Evolutionary conservation across 1,284 basidiomycete genomes (phyloP).

Genomic region (Clitocybe nebularis): DNA sequence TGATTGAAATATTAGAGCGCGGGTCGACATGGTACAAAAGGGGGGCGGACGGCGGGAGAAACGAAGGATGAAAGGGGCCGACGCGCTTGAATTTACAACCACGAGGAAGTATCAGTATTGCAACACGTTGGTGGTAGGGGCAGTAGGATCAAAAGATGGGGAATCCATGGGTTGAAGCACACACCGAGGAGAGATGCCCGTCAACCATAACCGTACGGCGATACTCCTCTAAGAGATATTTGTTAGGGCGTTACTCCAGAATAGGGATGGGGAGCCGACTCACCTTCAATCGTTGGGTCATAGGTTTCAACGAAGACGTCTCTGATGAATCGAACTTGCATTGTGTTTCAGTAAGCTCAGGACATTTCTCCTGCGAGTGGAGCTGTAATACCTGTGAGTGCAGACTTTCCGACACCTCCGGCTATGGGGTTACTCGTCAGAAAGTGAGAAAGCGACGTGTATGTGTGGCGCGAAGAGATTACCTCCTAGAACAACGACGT

Average conservation of each 20-base stretch:
- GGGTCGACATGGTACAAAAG: constrained; percentile 1
- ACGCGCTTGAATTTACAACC: constrained; percentile 3
- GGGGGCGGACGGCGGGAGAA: constrained; percentile 1
- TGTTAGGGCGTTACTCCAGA: too few relatives aligned
- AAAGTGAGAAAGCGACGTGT: too few relatives aligned
- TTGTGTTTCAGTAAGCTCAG: constrained; percentile 1
- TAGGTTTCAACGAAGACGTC: constrained; percentile 74
- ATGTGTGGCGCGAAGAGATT: constrained; percentile 16
- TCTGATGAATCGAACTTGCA: constrained; percentile 66
- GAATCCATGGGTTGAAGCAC: constrained; percentile 20
- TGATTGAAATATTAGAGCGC: constrained; percentile 8
- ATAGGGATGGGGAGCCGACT: too few relatives aligned
- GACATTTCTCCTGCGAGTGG: constrained; percentile 5
- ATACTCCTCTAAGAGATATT: constrained; percentile 64
- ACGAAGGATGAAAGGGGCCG: background rate
- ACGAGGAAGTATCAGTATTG: constrained; percentile 4
- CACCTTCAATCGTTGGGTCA: constrained; percentile 82
- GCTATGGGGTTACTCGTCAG: constrained; percentile 43
- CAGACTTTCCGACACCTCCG: constrained; percentile 83
- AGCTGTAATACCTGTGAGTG: constrained; percentile 44
- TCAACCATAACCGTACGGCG: constrained; percentile 58
- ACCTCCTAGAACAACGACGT: constrained; percentile 78
- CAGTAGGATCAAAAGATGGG: constrained; percentile 15
- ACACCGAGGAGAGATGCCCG: constrained; percentile 51
- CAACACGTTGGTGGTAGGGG: constrained; percentile 13